These are phyloP conservation scores for Annona cherimola DNA, from an alignment of 164 flowering plant genomes.

Conservation along the genomic window DNA sequence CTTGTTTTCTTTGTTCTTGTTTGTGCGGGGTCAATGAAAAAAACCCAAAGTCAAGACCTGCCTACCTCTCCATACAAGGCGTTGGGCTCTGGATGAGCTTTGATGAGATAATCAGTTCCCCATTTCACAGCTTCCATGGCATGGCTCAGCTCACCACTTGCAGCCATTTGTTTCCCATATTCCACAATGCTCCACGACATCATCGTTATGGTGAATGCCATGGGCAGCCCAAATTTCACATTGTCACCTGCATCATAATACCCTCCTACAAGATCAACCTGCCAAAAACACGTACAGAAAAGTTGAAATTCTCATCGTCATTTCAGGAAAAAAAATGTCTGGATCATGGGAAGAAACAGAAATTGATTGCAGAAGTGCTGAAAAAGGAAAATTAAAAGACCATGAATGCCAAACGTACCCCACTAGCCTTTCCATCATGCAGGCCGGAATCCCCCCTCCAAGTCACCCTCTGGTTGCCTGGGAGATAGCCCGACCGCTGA, in stretches of 20 bases:
- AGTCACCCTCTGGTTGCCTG: conserved; percentile 63
- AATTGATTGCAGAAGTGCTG: background rate
- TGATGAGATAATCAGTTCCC: conserved; percentile 91
- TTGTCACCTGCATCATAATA: conserved; percentile 98
- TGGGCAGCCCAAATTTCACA: conserved; percentile 92
- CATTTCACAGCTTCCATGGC: conserved; percentile 88
- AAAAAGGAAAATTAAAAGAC: background rate
- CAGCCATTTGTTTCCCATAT: conserved; percentile 67
- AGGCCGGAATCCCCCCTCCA: conserved; percentile 92
- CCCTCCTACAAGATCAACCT: conserved; percentile 96
- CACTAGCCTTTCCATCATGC: conserved; percentile 72
- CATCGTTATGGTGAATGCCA: conserved; percentile 96
- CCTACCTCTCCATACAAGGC: conserved; percentile 83
- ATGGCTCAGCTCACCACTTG: conserved; percentile 66
- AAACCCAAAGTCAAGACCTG: background rate
- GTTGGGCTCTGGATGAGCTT: conserved; percentile 82
- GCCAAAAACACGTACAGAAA: background rate
- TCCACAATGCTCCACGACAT: conserved; percentile 86
- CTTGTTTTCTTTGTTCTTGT: too few relatives aligned
- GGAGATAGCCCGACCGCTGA: conserved; percentile 93
- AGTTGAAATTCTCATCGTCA: background rate
- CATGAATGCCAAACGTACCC: conserved; percentile 37
- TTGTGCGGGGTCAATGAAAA: too few relatives aligned
- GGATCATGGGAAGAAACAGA: background rate
- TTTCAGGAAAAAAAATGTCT: background rate